phyloP scores from a whole-genome alignment of 2,329 filamentous ascomycete species.

The Whalleya microplaca region DNA sequence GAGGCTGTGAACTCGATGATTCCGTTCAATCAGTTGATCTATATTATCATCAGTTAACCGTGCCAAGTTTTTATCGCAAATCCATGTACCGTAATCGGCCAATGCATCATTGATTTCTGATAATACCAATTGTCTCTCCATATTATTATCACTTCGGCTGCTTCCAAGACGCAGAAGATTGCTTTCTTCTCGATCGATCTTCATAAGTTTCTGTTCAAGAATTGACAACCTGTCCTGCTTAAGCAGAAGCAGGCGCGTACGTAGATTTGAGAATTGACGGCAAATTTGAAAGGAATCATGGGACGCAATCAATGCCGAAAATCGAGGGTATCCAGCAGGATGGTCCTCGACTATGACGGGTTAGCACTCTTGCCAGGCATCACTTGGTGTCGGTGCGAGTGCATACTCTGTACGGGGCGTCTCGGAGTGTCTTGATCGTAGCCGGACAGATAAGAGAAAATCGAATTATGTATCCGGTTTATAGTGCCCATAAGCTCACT shows the following conservation, averaged over 20 bases:
- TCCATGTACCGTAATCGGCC: slow-evolving; percentile 12
- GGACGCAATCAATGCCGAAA: slow-evolving; percentile 35
- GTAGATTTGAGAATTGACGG: slow-evolving; percentile 35
- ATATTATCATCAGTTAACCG: not conserved
- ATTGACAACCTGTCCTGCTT: slow-evolving; percentile 37
- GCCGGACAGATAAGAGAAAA: no score
- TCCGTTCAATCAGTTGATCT: slow-evolving; percentile 9
- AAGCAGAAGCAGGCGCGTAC: slow-evolving; percentile 35
- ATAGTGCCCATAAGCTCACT: no score
- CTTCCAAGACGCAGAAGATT: slow-evolving; percentile 6
- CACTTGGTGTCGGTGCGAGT: no score
- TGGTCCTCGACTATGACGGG: slow-evolving; percentile 32
- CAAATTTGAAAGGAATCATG: slow-evolving; percentile 32
- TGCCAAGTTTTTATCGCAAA: not conserved
- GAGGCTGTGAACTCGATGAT: not conserved
- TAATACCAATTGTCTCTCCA: slow-evolving; percentile 1
- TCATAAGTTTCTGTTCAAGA: slow-evolving; percentile 34
- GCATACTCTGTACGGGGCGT: no score
- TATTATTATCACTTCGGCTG: slow-evolving; percentile 10
- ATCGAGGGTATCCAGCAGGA: slow-evolving; percentile 37
- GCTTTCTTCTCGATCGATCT: slow-evolving; percentile 32
- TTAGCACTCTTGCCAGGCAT: no score
- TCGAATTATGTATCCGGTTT: no score
- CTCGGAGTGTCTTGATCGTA: no score
- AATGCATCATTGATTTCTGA: slow-evolving; percentile 8